Conservation (phyloP, 1,139 yeast genomes). For the Kurtzmaniella quercitrusa region DNA sequence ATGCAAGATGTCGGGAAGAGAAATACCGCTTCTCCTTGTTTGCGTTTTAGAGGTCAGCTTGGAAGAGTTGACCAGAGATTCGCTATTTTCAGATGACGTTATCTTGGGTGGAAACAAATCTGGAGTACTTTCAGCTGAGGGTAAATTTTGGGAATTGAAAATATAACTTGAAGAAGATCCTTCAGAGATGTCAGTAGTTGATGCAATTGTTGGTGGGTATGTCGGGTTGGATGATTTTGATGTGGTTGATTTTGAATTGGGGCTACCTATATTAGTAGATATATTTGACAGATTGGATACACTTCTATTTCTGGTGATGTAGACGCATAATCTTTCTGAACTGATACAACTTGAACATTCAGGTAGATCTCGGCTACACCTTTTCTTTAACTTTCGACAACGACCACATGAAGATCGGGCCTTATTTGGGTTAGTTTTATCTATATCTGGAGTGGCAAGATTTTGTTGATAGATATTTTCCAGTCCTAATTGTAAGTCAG, state of each 20-base stretch:
- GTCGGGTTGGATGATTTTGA: background rate
- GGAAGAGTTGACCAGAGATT: background rate
- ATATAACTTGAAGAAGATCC: background rate
- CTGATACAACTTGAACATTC: constrained; percentile 22
- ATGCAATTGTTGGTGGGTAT: background rate
- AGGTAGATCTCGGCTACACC: constrained; percentile 20
- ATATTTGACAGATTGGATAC: background rate
- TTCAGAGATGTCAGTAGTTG: background rate
- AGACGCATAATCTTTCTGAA: constrained; percentile 21
- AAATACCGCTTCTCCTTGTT: background rate
- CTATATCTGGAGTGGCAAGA: constrained; percentile 14
- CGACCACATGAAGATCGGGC: constrained; percentile 21
- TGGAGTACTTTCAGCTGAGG: background rate
- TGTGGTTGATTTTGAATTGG: background rate
- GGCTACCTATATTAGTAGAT: background rate
- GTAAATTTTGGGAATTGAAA: background rate
- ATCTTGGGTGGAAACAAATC: background rate
- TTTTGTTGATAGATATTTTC: constrained; percentile 19
- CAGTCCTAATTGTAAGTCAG: constrained; percentile 10
- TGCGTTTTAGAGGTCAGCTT: background rate
- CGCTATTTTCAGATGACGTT: background rate
- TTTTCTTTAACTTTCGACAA: constrained; percentile 23
- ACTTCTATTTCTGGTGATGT: constrained; percentile 15
- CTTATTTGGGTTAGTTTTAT: constrained; percentile 12
- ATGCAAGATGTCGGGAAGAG: constrained; percentile 1